These are phyloP conservation scores for Yamadazyma triangularis DNA, from an alignment of 1,139 yeast species.

Conservation along the genomic window DNA sequence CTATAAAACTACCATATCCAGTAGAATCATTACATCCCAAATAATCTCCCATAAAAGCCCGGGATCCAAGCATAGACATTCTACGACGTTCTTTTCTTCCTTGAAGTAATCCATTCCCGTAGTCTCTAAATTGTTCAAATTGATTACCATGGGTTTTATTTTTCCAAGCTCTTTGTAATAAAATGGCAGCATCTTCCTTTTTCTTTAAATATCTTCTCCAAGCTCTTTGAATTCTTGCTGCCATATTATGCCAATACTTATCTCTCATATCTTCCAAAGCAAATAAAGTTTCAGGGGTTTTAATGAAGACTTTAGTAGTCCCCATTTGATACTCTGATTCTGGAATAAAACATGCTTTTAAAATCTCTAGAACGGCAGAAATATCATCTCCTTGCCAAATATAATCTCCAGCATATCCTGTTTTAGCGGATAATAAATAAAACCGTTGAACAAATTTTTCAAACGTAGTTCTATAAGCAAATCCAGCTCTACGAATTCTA, in stretches of 20 bases:
- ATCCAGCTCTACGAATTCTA: constrained; percentile 97
- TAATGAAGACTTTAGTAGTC: constrained; percentile 89
- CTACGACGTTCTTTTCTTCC: constrained; percentile 88
- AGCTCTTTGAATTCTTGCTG: constrained; percentile 94
- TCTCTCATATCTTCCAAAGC: constrained; percentile 97
- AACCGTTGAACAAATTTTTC: constrained; percentile 97
- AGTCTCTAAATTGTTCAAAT: constrained; percentile 78
- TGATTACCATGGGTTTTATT: constrained; percentile 76
- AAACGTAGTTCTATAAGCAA: constrained; percentile 95
- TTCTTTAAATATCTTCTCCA: constrained; percentile 83
- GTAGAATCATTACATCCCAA: constrained; percentile 73
- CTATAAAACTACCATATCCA: constrained; percentile 67
- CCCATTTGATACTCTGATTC: constrained; percentile 85
- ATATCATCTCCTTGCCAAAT: constrained; percentile 89
- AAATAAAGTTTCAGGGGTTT: constrained; percentile 94
- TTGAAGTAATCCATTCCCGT: constrained; percentile 65
- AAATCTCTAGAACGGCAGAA: constrained; percentile 75
- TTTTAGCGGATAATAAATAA: constrained; percentile 77
- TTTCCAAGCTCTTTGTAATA: constrained; percentile 83
- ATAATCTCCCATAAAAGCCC: constrained; percentile 95
- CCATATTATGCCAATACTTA: constrained; percentile 97
- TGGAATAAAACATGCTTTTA: constrained; percentile 79
- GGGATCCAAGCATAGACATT: constrained; percentile 79
- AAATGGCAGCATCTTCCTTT: constrained; percentile 83
- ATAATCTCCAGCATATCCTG: constrained; percentile 98